Conservation (phyloP, 129 eudicot species). For the Dittrichia graveolens region DNA sequence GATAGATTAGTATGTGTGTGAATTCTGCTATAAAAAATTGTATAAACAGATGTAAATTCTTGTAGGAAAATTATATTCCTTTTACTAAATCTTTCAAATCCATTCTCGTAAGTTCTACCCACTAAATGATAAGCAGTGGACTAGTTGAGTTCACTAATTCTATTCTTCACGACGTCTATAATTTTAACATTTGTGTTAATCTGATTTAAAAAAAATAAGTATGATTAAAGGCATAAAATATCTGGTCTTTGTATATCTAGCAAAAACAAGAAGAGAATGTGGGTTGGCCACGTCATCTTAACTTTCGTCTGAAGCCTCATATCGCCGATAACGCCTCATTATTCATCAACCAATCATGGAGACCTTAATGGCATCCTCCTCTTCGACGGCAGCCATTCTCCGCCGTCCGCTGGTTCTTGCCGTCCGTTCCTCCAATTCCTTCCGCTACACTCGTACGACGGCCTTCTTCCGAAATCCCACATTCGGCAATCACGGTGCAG, state of each 20-base stretch:
- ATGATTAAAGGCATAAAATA: no score
- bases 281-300: constrained; percentile 34
- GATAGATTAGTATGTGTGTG: no score
- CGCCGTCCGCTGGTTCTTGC: constrained; percentile 20
- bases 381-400: constrained; percentile 31
- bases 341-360: constrained; percentile 25
- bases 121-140: no score
- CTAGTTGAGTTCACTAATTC: no score
- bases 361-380: constrained; percentile 33
- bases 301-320: constrained; percentile 22
- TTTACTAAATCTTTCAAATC: no score
- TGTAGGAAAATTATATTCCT: no score
- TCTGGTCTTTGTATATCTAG: background rate
- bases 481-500: background rate
- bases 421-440: constrained; percentile 23
- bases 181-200: no score
- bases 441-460: constrained; percentile 8
- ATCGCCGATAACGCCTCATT: constrained; percentile 32
- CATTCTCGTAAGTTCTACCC: no score
- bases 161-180: no score
- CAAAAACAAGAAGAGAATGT: constrained; percentile 6
- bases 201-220: no score
- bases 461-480: constrained; percentile 21
- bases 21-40: no score
- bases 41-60: no score